Conservation (phyloP, 2,329 filamentous ascomycete genomes). For the Lizonia empirigonia region DNA sequence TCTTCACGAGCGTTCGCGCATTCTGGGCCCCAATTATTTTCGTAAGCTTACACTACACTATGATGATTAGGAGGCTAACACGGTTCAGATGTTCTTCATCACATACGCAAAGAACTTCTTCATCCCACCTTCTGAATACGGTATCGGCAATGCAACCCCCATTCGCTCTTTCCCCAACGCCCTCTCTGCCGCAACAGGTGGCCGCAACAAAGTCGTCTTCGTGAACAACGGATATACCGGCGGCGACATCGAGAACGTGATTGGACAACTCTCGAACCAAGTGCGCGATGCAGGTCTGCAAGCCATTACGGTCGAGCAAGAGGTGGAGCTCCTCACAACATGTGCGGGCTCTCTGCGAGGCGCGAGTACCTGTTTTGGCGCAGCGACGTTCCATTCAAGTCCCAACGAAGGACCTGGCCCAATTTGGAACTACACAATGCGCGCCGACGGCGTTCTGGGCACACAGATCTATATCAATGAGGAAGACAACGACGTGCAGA, state of each 20-base stretch:
- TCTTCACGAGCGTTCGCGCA: constrained; percentile 61
- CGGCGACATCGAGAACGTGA: constrained; percentile 74
- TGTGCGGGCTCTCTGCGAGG: constrained; percentile 66
- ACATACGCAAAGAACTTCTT: constrained; percentile 82
- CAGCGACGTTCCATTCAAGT: constrained; percentile 75
- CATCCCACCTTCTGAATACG: constrained; percentile 75
- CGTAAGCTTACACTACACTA: constrained; percentile 27
- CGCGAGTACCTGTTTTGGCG: constrained; percentile 73
- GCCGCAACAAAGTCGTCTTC: constrained; percentile 74
- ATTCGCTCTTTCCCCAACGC: constrained; percentile 70
- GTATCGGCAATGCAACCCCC: constrained; percentile 67
- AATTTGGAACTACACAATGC: constrained; percentile 85
- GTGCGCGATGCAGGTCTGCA: constrained; percentile 62
- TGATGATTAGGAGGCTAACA: constrained; percentile 14
- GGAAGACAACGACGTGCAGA: constrained; percentile 73
- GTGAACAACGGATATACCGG: constrained; percentile 73
- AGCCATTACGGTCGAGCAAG: constrained; percentile 60
- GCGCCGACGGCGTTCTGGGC: constrained; percentile 74
- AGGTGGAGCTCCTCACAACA: constrained; percentile 63
- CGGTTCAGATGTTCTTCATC: constrained; percentile 53
- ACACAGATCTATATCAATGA: constrained; percentile 66
- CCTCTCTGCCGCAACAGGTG: constrained; percentile 61
- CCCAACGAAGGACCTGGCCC: constrained; percentile 69
- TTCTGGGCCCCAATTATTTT: constrained; percentile 63
- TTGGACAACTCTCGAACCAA: constrained; percentile 65